Conservation (phyloP, 345 rosid species). For the Reutealis trisperma region DNA sequence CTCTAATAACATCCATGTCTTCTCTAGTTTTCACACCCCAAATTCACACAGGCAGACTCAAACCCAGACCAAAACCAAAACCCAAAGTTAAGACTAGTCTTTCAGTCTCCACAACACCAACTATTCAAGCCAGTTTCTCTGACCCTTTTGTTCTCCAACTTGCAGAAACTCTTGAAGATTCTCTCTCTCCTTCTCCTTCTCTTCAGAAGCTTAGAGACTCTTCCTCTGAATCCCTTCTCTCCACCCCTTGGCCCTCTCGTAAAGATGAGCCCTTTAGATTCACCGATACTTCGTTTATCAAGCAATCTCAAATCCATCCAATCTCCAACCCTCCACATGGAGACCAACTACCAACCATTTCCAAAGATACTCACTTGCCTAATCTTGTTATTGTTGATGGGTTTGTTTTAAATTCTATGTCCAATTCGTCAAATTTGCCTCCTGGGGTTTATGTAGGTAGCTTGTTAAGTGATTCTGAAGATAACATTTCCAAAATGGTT, state of each 20-base stretch:
- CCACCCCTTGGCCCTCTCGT: constrained; percentile 86
- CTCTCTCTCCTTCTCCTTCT: constrained; percentile 47
- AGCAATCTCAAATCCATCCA: constrained; percentile 61
- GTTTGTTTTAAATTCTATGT: constrained; percentile 51
- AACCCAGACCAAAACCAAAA: constrained; percentile 11
- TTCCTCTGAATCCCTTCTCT: constrained; percentile 65
- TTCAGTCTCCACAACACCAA: constrained; percentile 8
- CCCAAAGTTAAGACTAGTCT: constrained; percentile 5
- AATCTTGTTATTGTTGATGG: constrained; percentile 68
- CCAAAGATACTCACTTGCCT: constrained; percentile 43
- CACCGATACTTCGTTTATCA: constrained; percentile 81
- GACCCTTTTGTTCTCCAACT: constrained; percentile 85
- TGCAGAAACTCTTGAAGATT: constrained; percentile 90
- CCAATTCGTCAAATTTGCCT: constrained; percentile 57
- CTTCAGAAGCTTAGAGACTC: constrained; percentile 72
- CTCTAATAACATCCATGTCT: constrained; percentile 17
- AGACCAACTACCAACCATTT: constrained; percentile 24
- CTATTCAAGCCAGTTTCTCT: constrained; percentile 60
- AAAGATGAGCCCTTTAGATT: constrained; percentile 87
- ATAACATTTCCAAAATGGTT: constrained; percentile 46
- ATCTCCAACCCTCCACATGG: constrained; percentile 47
- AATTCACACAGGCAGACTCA: constrained; percentile 13
- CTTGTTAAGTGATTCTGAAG: constrained; percentile 44
- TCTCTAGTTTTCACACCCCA: constrained; percentile 6
- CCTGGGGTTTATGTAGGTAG: constrained; percentile 78